phyloP scores from a whole-genome alignment of 2,329 filamentous ascomycete genomes.

The Nothopassalora personata region DNA sequence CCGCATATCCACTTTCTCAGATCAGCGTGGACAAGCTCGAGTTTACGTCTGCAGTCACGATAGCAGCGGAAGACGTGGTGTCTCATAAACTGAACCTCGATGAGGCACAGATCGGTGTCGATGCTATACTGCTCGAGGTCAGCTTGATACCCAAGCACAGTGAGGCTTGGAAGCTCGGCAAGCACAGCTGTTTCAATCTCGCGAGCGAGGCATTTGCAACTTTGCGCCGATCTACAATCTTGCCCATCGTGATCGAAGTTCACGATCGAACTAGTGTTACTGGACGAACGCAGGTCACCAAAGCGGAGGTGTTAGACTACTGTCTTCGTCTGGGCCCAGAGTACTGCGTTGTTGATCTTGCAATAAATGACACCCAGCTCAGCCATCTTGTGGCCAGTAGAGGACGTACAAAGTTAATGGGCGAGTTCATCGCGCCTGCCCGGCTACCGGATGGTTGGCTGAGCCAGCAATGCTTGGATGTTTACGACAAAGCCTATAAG shows the following conservation, averaged over 20 bases:
- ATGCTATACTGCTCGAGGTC: constrained; percentile 58
- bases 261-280: constrained; percentile 14
- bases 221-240: constrained; percentile 58
- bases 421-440: constrained; percentile 41
- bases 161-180: constrained; percentile 17
- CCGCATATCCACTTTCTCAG: constrained; percentile 60
- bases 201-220: constrained; percentile 55
- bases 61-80: constrained; percentile 55
- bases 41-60: constrained; percentile 63
- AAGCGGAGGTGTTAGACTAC: constrained; percentile 48
- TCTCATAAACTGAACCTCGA: constrained; percentile 55
- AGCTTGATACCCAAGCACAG: constrained; percentile 12
- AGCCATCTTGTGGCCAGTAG: constrained; percentile 47
- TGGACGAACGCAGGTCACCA: constrained; percentile 20
- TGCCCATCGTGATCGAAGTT: constrained; percentile 42
- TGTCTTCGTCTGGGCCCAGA: constrained; percentile 59
- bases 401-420: constrained; percentile 58
- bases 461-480: constrained; percentile 49
- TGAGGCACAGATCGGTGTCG: constrained; percentile 59
- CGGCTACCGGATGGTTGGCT: constrained; percentile 51
- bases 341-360: constrained; percentile 55
- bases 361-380: constrained; percentile 50
- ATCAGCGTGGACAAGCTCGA: constrained; percentile 55
- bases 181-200: constrained; percentile 23
- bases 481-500: constrained; percentile 54